These are phyloP conservation scores for Pyricularia sp. DNA, from an alignment of 2,329 filamentous ascomycete species.

Conservation along the genomic window DNA sequence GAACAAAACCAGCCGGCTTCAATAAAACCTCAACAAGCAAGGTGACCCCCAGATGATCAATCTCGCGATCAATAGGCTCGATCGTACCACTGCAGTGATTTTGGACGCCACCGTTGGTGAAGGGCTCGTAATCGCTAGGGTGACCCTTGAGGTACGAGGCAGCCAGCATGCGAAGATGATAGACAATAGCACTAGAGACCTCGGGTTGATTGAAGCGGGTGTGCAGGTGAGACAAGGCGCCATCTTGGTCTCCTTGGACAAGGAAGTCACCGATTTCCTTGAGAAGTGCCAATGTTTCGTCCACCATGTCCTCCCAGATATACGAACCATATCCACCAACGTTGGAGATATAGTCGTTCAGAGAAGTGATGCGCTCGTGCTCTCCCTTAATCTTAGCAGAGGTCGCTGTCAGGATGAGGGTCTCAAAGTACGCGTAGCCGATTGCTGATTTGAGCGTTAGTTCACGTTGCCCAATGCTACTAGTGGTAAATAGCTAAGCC, in stretches of 20 bases:
- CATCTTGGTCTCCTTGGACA: conserved; percentile 34
- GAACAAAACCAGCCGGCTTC: conserved; percentile 61
- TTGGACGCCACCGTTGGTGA: conserved; percentile 49
- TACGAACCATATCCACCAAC: conserved; percentile 59
- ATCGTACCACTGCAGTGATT: conserved; percentile 59
- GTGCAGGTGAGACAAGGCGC: conserved; percentile 40
- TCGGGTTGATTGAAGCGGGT: conserved; percentile 61
- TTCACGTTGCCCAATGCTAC: neutral
- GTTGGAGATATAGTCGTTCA: conserved; percentile 57
- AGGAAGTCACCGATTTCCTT: conserved; percentile 47
- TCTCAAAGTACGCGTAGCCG: conserved; percentile 87
- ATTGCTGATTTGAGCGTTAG: conserved; percentile 46
- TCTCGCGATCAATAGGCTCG: conserved; percentile 66
- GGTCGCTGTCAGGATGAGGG: conserved; percentile 56
- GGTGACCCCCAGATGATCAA: conserved; percentile 77
- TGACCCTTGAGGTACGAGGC: conserved; percentile 74
- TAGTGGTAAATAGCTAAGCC: neutral
- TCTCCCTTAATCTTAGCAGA: conserved; percentile 55
- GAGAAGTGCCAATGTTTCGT: conserved; percentile 59
- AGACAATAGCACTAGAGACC: conserved; percentile 64
- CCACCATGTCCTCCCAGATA: conserved; percentile 72
- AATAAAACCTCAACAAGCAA: conserved; percentile 68
- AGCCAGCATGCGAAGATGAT: conserved; percentile 71
- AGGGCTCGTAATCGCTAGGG: conserved; percentile 55
- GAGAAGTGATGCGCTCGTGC: conserved; percentile 53